These are phyloP conservation scores for Arabidopsis hybrid DNA, from an alignment of 441 rosid species.

Conservation along the genomic window DNA sequence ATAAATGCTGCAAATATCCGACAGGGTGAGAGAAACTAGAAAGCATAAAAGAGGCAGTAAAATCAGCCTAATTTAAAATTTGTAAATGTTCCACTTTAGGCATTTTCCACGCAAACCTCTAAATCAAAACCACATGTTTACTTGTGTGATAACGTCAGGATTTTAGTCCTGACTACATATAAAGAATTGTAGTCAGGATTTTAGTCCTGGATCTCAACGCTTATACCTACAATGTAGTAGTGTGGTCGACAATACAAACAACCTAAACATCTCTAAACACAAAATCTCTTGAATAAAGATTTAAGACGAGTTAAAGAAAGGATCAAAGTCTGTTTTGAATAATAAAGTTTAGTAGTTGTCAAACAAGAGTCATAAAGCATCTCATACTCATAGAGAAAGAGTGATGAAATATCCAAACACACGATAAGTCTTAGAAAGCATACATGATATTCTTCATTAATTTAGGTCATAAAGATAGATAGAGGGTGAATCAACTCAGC, in stretches of 20 bases:
- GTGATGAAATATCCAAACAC: neutral
- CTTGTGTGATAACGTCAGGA: no score
- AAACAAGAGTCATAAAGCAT: neutral
- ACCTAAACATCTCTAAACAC: neutral
- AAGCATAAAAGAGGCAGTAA: constrained; percentile 6
- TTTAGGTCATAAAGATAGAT: neutral
- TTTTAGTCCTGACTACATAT: no score
- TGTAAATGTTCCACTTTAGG: neutral
- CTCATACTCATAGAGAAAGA: neutral
- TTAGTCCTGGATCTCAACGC: neutral
- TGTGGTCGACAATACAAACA: neutral
- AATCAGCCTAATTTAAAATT: neutral
- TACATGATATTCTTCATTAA: neutral
- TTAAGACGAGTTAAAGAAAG: neutral
- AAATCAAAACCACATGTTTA: neutral
- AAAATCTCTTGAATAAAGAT: neutral
- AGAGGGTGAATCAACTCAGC: constrained; percentile 34
- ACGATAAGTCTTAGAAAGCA: constrained; percentile 1
- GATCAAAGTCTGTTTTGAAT: neutral
- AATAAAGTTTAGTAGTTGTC: neutral
- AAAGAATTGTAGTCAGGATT: no score
- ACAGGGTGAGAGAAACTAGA: neutral
- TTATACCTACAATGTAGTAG: no score
- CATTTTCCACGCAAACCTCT: neutral
- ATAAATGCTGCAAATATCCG: neutral